These are phyloP conservation scores for Abrus precatorius DNA, from an alignment of 306 rosid species.

Conservation along the genomic window DNA sequence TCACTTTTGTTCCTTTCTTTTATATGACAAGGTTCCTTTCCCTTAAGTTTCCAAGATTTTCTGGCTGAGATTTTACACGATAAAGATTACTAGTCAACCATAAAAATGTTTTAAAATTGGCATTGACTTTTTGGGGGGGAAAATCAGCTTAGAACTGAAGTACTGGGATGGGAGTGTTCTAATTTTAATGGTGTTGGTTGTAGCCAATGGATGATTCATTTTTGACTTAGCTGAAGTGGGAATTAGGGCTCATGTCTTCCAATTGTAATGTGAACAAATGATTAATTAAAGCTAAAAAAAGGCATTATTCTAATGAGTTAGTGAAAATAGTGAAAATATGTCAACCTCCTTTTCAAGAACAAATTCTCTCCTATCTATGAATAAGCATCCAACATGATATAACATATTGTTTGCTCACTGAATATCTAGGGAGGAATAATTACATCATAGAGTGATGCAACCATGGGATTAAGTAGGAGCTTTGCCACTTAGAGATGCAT, in stretches of 20 bases:
- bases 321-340: background rate
- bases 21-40: background rate
- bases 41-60: background rate
- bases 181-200: background rate
- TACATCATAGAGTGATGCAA: conserved; percentile 46
- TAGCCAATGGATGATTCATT: conserved; percentile 2
- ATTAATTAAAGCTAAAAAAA: background rate
- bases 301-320: background rate
- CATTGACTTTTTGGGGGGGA: background rate
- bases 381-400: conserved; percentile 40
- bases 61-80: background rate
- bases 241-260: conserved; percentile 1
- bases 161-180: background rate
- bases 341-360: conserved; percentile 26
- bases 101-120: background rate
- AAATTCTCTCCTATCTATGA: conserved; percentile 39
- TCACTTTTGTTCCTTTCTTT: background rate
- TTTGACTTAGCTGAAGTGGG: background rate
- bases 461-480: conserved; percentile 6
- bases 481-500: conserved; percentile 34
- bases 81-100: background rate
- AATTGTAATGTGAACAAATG: background rate
- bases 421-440: conserved; percentile 23
- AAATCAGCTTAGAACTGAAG: background rate
- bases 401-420: conserved; percentile 27